Evolutionary conservation across 495 filamentous ascomycete species (phyloP), one percentile per base, ranked within the genome.

Genomic region (Hyaloscypha hepaticicola): DNA sequence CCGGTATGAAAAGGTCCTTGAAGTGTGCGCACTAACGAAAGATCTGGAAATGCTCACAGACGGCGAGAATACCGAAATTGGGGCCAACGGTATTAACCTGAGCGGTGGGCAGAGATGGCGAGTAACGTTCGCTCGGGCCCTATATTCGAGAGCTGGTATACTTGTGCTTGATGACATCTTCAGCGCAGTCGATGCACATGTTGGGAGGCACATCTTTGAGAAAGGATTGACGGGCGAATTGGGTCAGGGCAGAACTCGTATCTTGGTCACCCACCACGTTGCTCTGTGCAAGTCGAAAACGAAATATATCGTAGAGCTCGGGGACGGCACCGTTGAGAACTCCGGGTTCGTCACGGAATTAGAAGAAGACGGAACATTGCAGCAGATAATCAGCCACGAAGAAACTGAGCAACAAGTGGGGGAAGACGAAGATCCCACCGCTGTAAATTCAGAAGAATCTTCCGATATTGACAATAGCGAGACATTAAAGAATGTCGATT

Each of bases 101-200:
- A 91, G 88, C 66, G 91, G 91, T 66, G 91, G 91, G 14, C 91
- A 96, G 72, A 83, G 87, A 69, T 96, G 91, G 91, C 79, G 91
- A 51, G 78, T 95, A 31, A 88, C 90, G 3, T 85, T 96, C 61
- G 91, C 90, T 2, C 75, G 91, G 28, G 91, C 91, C 8, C 76
- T 93, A 29, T 95, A 96, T 72, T 92, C 89, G 2, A 79, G 91
- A 1, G 91, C 91, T 5, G 88, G 89, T 0, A 88, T 92, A 61
- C 80, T 96, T 0, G 78, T 96, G 25, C 76, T 96, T 56, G 91
- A 96, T 70, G 91, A 96, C 70, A 93, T 96, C 45, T 96, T 96
- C 74, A 91, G 88, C 64, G 85, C 85, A 33, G 84, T 88, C 12
- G 84, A 85, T 69, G 82, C 89, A 14, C 90, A 94, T 71, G 90